Evolutionary conservation across 2,329 filamentous ascomycete genomes (phyloP), one percentile per base, ranked within the genome.

Genomic region (Pyrenophora teres): DNA sequence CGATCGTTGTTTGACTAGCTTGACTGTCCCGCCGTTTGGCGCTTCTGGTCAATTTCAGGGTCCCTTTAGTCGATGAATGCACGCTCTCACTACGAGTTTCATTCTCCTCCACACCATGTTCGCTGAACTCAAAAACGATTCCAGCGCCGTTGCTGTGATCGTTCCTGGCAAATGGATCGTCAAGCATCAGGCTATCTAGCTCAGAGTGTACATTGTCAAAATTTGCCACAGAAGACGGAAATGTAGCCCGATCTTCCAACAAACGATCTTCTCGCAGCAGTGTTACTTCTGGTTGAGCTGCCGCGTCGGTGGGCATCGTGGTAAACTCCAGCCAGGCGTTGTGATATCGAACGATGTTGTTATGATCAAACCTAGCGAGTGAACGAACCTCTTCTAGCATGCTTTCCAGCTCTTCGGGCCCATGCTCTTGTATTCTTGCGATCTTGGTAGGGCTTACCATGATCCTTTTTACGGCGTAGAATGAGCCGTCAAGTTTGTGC

Each of bases 381-480:
- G 83, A 84, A 40, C 83, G 78, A 7, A 87, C 80, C 68, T 88
- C 85, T 49, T 79, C 78, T 46, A 87, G 75, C 27, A 87, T 77
- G 42, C 72, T 76, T 60, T 85, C 82, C 36, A 86, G 70, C 53
- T 83, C 82, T 45, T 78, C 72, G 27, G 80, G 72, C 1, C 80
- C 81, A 18, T 78, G 76, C 45, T 78, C 72, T 40, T 80, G 76
- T n/a, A 85, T 76, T 56, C 77, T 78, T 31, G 77, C 76, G 8
- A 85, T 73, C 19, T 81, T 76, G 38, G 77, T 74, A 33, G 79
- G 72, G 41, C 80, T 82, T 6, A 88, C 73, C 0, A 80, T 78
- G 6, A 89, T 85, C 54, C 86, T 84, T 65, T 89, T 89, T 41
- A 89, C 77, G 0, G 86, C 86, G 62, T 88, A 89, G 32, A 80